A percentile compares a stretch with the other conserved stretches of the same genome.
Evolutionary conservation across 768 basidiomycete genomes (phyloP).

Genomic region (Mycena amicta): DNA sequence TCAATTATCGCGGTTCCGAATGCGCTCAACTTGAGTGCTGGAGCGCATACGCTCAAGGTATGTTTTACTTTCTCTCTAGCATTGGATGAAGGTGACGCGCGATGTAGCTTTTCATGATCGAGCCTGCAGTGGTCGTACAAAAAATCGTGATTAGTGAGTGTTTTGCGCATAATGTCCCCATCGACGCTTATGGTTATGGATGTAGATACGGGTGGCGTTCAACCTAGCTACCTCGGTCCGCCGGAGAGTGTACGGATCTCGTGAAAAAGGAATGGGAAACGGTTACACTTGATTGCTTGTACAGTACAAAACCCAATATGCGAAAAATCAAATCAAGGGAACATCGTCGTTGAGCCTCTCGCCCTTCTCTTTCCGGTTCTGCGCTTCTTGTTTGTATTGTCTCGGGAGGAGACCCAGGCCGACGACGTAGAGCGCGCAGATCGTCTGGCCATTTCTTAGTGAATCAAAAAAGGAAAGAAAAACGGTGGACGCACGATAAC

Average conservation of each 20-base stretch:
- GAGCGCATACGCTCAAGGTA: constrained; percentile 63
- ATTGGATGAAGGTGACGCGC: not conserved
- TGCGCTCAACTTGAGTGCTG: constrained; percentile 44
- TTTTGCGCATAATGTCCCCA: too few species aligned
- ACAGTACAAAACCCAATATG: too few species aligned
- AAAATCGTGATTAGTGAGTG: constrained; percentile 60
- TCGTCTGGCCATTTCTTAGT: too few species aligned
- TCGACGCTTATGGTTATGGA: too few species aligned
- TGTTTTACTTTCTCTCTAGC: constrained; percentile 4
- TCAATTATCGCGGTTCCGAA: constrained; percentile 45
- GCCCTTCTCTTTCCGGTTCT: constrained; percentile 8
- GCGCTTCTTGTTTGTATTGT: constrained; percentile 32
- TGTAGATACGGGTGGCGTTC: constrained; percentile 58
- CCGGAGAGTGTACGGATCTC: constrained; percentile 51
- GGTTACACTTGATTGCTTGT: not conserved
- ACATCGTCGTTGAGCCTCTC: not conserved
- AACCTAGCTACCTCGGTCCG: constrained; percentile 62
- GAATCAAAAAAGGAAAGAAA: too few species aligned
- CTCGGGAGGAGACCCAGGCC: constrained; percentile 31
- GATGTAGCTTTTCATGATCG: constrained; percentile 53
- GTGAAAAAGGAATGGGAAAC: too few species aligned
- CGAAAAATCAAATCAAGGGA: constrained; percentile 5
- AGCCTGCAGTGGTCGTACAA: constrained; percentile 61
- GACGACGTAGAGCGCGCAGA: constrained; percentile 30
- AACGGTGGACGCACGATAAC: constrained; percentile 5